Percentiles rank a stretch among this genome's conserved stretches.
Evolutionary conservation across 1,284 basidiomycete species (phyloP).

Genomic region (Rhizoctonia solani): DNA sequence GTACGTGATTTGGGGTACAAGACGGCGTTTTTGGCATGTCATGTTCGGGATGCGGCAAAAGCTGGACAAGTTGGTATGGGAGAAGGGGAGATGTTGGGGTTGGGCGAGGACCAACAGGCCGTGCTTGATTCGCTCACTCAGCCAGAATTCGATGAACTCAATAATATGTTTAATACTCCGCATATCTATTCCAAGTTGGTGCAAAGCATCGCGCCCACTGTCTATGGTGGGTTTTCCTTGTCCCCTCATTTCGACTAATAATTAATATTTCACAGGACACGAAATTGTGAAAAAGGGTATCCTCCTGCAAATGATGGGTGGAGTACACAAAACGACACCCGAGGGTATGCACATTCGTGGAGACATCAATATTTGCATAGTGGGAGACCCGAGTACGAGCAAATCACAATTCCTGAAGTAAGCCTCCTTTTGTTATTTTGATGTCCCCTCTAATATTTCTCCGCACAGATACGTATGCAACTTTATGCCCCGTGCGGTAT

Average conservation of each 20-base stretch:
- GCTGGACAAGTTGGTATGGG: constrained; percentile 56
- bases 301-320: constrained; percentile 98
- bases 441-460: neutral
- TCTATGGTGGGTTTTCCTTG: constrained; percentile 63
- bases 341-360: constrained; percentile 98
- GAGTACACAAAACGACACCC: constrained; percentile 94
- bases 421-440: constrained; percentile 43
- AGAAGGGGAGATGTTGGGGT: constrained; percentile 27
- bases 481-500: constrained; percentile 98
- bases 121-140: constrained; percentile 90
- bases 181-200: constrained; percentile 95
- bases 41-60: constrained; percentile 87
- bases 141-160: constrained; percentile 93
- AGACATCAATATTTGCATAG: constrained; percentile 98
- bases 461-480: constrained; percentile 87
- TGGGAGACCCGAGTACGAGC: constrained; percentile 95
- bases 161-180: constrained; percentile 89
- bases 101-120: constrained; percentile 62
- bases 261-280: constrained; percentile 56
- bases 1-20: constrained; percentile 97
- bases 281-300: constrained; percentile 99
- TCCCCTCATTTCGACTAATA: neutral
- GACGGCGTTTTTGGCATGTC: constrained; percentile 97
- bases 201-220: constrained; percentile 94
- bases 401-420: constrained; percentile 99